Percentiles rank a stretch among this genome's conserved stretches.
phyloP scores from a whole-genome alignment of 345 rosid species.

The Cardamine chenopodiifolia region DNA sequence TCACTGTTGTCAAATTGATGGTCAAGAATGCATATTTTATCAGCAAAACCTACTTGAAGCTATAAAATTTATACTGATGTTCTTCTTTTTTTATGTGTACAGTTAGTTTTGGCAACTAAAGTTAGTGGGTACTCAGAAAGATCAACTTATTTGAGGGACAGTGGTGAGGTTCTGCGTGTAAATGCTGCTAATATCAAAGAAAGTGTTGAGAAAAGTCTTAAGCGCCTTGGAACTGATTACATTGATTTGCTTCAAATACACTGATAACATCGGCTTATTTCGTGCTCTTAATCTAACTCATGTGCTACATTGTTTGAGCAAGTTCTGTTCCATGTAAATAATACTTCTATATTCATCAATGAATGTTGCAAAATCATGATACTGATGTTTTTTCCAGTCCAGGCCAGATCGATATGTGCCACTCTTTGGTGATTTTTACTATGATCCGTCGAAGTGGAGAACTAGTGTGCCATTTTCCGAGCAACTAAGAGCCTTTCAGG shows the following conservation, averaged over 20 bases:
- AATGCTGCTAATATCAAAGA: constrained; percentile 88
- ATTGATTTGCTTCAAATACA: constrained; percentile 94
- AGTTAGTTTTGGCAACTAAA: constrained; percentile 95
- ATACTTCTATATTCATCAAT: not conserved
- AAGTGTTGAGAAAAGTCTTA: constrained; percentile 93
- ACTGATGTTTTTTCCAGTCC: constrained; percentile 42
- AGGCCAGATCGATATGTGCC: constrained; percentile 99
- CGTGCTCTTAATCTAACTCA: not conserved
- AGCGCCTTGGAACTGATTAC: constrained; percentile 88
- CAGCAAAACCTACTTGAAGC: not conserved
- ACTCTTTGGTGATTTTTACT: constrained; percentile 68
- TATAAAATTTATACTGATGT: not conserved
- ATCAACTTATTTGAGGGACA: constrained; percentile 59
- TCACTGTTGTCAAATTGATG: constrained; percentile 5
- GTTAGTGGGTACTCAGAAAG: constrained; percentile 80
- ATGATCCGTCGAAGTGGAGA: constrained; percentile 81
- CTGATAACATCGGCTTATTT: constrained; percentile 54
- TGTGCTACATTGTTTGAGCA: constrained; percentile 12
- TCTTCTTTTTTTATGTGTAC: constrained; percentile 13
- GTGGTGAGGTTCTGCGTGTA: constrained; percentile 65
- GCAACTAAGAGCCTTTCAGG: constrained; percentile 80
- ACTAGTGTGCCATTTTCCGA: constrained; percentile 70
- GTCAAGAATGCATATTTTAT: not conserved
- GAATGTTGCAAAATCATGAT: constrained; percentile 31
- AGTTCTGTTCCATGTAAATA: not conserved